These are phyloP conservation scores for Nephelium lappaceum DNA, from an alignment of 345 rosid species.

Conservation along the genomic window DNA sequence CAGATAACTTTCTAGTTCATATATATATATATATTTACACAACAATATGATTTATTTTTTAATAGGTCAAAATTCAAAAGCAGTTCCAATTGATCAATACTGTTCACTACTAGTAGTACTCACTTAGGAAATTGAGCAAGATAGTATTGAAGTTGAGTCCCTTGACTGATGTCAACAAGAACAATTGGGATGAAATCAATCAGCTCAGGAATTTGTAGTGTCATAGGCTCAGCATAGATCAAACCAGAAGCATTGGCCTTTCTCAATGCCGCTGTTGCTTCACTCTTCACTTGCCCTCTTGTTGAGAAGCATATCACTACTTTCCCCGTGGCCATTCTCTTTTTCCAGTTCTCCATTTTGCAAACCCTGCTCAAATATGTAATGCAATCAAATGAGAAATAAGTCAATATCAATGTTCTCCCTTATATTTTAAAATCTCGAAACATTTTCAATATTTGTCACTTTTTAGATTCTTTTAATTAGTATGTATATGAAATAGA, in stretches of 20 bases:
- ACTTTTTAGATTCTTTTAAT: too few relatives aligned
- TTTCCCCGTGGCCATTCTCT: constrained; percentile 41
- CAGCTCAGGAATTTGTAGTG: constrained; percentile 46
- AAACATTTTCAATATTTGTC: too few relatives aligned
- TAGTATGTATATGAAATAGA: too few relatives aligned
- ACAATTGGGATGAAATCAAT: constrained; percentile 55
- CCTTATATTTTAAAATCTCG: too few relatives aligned
- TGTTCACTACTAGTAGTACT: not conserved
- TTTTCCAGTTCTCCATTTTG: constrained; percentile 37
- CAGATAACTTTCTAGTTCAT: not conserved
- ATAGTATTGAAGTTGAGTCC: constrained; percentile 51
- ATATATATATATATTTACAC: too few relatives aligned
- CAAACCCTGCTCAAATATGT: constrained; percentile 40
- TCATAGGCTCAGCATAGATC: constrained; percentile 57
- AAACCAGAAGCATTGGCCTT: constrained; percentile 49
- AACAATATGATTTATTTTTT: too few relatives aligned
- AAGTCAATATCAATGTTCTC: too few relatives aligned
- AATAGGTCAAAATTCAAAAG: too few relatives aligned
- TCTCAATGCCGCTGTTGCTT: constrained; percentile 57
- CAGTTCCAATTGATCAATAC: too few relatives aligned
- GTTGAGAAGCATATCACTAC: constrained; percentile 62
- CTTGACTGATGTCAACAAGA: constrained; percentile 54
- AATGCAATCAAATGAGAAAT: not conserved
- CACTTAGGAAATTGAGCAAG: constrained; percentile 44
- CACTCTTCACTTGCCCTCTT: constrained; percentile 40